Evolutionary conservation across 495 filamentous ascomycete genomes (phyloP), one percentile per base, ranked within the genome.

Genomic region (Echria macrotheca): DNA sequence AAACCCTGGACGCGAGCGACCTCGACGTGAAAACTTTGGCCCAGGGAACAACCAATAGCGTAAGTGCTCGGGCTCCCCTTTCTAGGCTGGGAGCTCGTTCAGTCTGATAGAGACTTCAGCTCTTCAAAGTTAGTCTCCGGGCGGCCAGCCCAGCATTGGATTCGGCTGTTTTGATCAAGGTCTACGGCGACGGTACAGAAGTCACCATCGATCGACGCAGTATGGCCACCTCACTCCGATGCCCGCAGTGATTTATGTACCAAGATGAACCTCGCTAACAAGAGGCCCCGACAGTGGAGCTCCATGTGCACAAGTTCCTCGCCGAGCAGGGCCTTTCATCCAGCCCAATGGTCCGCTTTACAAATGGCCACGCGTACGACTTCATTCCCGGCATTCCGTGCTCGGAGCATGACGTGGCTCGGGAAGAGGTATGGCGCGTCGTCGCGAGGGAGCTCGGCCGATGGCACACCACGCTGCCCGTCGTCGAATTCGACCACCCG

Each of bases 371-470:
- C 21, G 36, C 36, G 2, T 39, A 39, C 36, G 36, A 39, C 14
- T 39, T 39, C 17, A 39, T 39, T 3, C 14, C 36, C 36, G 36
- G 36, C 4, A 39, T 18, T 18, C 36, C 36, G 14, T 39, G 36
- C 36, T 39, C 36, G 10, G 36, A 39, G 14, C 36, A 18, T n/a
- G 36, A 39, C 36, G 4, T 39, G 36, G 36, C 36, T 18, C 5
- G 10, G 36, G 36, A 39, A 39, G 8, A 18, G 36, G 36, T 39
- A 18, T 39, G 36, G 36, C 36, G 36, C 14, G 36, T n/a, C 36
- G 36, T 39, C 36, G 36, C 36, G n/a, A 6, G 36, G 36, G 36
- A 39, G 36, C 36, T 39, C 14, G 36, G 14, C 36, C 36, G 36
- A 18, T 39, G 36, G 36, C 36, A 39, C 21, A 18, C 36, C 14